A percentile compares a stretch with the other conserved stretches of the same genome.
Evolutionary conservation across 805 yeast species (phyloP).

Genomic region (Wickerhamomyces mucosus): DNA sequence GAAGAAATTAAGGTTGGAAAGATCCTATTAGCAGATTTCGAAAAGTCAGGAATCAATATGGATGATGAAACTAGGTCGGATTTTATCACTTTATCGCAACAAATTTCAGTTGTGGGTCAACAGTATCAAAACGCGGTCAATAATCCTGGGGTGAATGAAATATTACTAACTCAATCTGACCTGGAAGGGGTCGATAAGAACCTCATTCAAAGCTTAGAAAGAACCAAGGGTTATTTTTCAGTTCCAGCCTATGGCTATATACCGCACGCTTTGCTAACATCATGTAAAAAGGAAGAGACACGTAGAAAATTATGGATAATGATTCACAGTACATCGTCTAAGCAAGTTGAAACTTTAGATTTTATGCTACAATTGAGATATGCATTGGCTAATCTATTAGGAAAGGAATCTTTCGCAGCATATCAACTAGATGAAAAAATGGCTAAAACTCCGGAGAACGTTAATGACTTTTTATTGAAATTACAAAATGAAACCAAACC

Average conservation of each 20-base stretch:
- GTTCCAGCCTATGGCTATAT: constrained; percentile 55
- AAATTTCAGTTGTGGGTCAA: constrained; percentile 75
- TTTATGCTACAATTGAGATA: constrained; percentile 57
- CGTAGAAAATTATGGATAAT: constrained; percentile 69
- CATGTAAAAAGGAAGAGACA: constrained; percentile 44
- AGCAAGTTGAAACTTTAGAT: constrained; percentile 53
- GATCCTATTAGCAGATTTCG: constrained; percentile 74
- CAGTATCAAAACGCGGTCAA: constrained; percentile 37
- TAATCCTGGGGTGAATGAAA: constrained; percentile 9
- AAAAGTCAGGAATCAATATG: constrained; percentile 83
- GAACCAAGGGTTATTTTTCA: constrained; percentile 31
- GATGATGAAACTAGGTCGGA: constrained; percentile 48
- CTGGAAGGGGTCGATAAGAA: constrained; percentile 15
- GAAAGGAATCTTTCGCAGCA: constrained; percentile 58
- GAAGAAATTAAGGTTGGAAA: constrained; percentile 84
- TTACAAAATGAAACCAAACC: constrained; percentile 42
- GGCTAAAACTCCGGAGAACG: constrained; percentile 78
- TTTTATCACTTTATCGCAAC: constrained; percentile 72
- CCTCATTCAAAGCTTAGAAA: constrained; percentile 22
- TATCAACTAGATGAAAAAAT: constrained; percentile 84
- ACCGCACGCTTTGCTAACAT: constrained; percentile 55
- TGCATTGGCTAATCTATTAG: constrained; percentile 62
- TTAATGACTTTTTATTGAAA: constrained; percentile 53
- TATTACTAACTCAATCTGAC: constrained; percentile 14
- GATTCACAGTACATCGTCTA: constrained; percentile 52